Percentiles rank a stretch among this genome's conserved stretches.
phyloP scores from a whole-genome alignment of 768 basidiomycete species.

The Pleurotus salmoneostramineus region DNA sequence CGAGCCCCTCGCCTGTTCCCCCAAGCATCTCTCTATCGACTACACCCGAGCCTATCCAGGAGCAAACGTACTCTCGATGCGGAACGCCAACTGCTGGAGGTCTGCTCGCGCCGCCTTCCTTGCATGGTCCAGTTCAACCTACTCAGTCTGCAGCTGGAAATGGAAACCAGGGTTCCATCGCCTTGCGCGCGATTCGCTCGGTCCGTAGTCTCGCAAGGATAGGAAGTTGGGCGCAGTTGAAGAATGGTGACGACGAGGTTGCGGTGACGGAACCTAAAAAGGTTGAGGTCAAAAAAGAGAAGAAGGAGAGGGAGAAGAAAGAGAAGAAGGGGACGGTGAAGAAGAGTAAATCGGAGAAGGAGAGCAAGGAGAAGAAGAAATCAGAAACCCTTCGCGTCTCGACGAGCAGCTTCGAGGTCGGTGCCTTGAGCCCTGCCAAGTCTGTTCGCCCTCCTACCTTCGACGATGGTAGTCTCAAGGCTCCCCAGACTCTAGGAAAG shows the following conservation, averaged over 20 bases:
- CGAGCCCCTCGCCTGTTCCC: slow-evolving; percentile 23
- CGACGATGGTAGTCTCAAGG: slow-evolving; percentile 20
- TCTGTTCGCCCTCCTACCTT: slow-evolving; percentile 1
- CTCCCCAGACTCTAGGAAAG: slow-evolving; percentile 37
- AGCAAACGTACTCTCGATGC: slow-evolving; percentile 27
- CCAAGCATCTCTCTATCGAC: slow-evolving; percentile 13
- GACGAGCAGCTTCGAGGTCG: slow-evolving; percentile 66
- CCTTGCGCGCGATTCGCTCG: slow-evolving; percentile 73
- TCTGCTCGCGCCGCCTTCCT: slow-evolving; percentile 32
- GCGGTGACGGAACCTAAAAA: slow-evolving; percentile 5
- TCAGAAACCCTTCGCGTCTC: slow-evolving; percentile 42
- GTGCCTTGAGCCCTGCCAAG: slow-evolving; percentile 36
- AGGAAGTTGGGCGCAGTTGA: slow-evolving; percentile 66
- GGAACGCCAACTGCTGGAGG: slow-evolving; percentile 32
- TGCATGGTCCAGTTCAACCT: slow-evolving; percentile 7
- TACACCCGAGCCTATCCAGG: slow-evolving; percentile 12
- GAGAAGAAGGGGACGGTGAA: slow-evolving; percentile 22
- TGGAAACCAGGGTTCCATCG: slow-evolving; percentile 56
- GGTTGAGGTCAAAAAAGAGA: slow-evolving; percentile 21
- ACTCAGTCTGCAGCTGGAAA: slow-evolving; percentile 7
- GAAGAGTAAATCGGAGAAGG: slow-evolving; percentile 20
- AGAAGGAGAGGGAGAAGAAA: slow-evolving; percentile 17
- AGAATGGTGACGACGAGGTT: slow-evolving; percentile 28
- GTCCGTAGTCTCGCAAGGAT: slow-evolving; percentile 71
- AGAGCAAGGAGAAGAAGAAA: slow-evolving; percentile 25